Percentiles rank a stretch among this genome's conserved stretches.
Conservation (phyloP, 148 eudicot species). For the Chenopodium formosanum region DNA sequence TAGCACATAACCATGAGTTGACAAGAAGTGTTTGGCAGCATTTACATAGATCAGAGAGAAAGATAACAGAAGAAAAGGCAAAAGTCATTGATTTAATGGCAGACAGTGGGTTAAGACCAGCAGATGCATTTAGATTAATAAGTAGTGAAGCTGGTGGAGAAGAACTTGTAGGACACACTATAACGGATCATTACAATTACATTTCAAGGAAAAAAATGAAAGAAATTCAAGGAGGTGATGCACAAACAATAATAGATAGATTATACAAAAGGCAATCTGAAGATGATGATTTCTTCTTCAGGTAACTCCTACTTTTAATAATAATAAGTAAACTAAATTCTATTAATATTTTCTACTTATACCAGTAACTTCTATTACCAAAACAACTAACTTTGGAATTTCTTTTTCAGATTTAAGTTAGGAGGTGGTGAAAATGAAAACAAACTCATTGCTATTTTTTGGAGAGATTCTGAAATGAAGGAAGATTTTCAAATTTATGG, state of each 20-base stretch:
- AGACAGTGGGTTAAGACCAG: background rate
- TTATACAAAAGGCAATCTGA: background rate
- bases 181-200: background rate
- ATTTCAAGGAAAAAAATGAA: background rate
- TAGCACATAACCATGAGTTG: background rate
- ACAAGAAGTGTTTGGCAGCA: background rate
- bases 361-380: no score
- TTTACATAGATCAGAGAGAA: background rate
- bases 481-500: background rate
- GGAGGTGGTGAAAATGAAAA: no score
- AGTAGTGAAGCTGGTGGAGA: background rate
- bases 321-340: no score
- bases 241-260: background rate
- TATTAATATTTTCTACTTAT: no score
- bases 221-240: background rate
- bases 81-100: background rate
- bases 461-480: conserved; percentile 8
- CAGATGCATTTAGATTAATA: background rate
- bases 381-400: no score
- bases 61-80: background rate
- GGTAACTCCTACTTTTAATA: no score
- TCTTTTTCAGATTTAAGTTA: no score
- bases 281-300: no score
- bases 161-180: background rate
- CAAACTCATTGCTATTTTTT: background rate